Conservation (phyloP, 805 yeast species). For the Suhomyces xylopsoci region DNA sequence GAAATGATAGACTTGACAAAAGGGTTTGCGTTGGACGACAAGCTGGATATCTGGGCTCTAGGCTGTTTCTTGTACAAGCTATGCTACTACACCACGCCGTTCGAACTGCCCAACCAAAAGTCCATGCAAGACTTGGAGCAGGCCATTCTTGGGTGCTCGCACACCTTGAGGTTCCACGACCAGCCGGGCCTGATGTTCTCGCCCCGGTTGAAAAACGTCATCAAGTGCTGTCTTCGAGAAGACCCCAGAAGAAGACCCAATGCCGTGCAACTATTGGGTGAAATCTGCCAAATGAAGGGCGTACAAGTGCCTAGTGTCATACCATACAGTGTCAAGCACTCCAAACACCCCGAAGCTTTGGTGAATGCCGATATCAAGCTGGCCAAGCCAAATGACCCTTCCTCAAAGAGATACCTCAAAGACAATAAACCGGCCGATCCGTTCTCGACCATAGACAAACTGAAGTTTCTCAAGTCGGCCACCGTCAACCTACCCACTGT, state of each 20-base stretch:
- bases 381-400: background rate
- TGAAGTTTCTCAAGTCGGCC: conserved; percentile 24
- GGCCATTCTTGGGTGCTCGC: conserved; percentile 58
- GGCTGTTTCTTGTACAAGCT: conserved; percentile 76
- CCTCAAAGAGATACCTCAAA: background rate
- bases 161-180: conserved; percentile 47
- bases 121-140: conserved; percentile 46
- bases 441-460: conserved; percentile 41
- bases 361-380: background rate
- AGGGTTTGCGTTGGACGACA: conserved; percentile 73
- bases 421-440: conserved; percentile 29
- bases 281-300: conserved; percentile 60
- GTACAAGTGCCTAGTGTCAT: conserved; percentile 41
- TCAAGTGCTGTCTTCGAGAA: conserved; percentile 56
- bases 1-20: conserved; percentile 75
- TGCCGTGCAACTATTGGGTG: conserved; percentile 66
- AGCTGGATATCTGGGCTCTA: conserved; percentile 82
- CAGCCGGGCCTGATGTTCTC: conserved; percentile 48
- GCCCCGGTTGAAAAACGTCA: conserved; percentile 59
- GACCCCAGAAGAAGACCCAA: conserved; percentile 75
- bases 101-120: conserved; percentile 49
- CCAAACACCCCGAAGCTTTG: background rate
- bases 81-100: conserved; percentile 81
- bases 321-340: conserved; percentile 31
- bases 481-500: conserved; percentile 4